Conservation (phyloP, 768 basidiomycete genomes). For the Hebeloma cylindrosporum region DNA sequence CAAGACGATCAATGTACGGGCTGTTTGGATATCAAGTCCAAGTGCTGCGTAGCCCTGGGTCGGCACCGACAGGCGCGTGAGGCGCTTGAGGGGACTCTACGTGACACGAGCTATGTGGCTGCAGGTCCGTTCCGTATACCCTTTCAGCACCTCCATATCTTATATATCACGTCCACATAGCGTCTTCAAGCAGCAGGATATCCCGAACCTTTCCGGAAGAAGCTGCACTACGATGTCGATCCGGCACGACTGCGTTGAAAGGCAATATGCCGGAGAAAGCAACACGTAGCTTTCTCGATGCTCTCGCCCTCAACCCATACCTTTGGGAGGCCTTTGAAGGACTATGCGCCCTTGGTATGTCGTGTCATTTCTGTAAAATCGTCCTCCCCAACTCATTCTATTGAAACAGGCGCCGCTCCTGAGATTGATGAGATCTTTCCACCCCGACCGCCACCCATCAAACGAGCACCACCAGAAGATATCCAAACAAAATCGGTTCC, state of each 20-base stretch:
- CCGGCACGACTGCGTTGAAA: slow-evolving; percentile 74
- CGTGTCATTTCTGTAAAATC: slow-evolving; percentile 7
- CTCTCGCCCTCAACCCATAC: slow-evolving; percentile 72
- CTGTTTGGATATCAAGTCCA: slow-evolving; percentile 77
- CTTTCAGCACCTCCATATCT: slow-evolving; percentile 9
- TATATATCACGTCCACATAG: slow-evolving; percentile 33
- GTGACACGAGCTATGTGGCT: slow-evolving; percentile 50
- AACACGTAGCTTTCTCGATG: slow-evolving; percentile 65
- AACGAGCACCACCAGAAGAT: slow-evolving; percentile 55
- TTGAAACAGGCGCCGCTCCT: slow-evolving; percentile 57
- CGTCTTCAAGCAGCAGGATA: slow-evolving; percentile 52
- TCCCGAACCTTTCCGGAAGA: slow-evolving; percentile 68
- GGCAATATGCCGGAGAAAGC: slow-evolving; percentile 79
- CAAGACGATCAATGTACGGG: slow-evolving; percentile 64
- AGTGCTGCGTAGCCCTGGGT: slow-evolving; percentile 70
- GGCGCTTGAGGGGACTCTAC: slow-evolving; percentile 62
- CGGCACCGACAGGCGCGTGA: slow-evolving; percentile 77
- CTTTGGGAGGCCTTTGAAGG: slow-evolving; percentile 95
- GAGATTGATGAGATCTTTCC: slow-evolving; percentile 76
- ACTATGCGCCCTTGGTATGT: slow-evolving; percentile 73
- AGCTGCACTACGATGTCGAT: slow-evolving; percentile 72
- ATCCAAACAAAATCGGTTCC: slow-evolving; percentile 45
- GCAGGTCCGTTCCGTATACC: slow-evolving; percentile 47
- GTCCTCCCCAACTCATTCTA: slow-evolving; percentile 17
- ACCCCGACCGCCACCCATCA: slow-evolving; percentile 55